phyloP scores from a whole-genome alignment of 768 basidiomycete species.

The Termitomyces sp. region DNA sequence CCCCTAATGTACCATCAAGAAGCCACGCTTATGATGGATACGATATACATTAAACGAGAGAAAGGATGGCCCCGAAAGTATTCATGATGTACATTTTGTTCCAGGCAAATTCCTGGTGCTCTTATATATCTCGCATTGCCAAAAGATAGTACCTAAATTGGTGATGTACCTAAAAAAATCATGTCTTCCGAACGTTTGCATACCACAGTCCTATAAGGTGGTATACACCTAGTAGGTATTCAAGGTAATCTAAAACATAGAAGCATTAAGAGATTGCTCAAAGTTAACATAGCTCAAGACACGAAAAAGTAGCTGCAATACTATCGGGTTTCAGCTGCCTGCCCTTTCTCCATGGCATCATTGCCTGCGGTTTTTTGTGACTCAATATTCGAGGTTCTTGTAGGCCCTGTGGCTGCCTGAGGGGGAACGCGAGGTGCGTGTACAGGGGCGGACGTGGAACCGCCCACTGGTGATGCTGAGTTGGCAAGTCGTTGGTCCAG shows the following conservation, averaged over 20 bases:
- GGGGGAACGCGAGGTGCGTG: constrained; percentile 27
- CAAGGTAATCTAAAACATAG: constrained; percentile 6
- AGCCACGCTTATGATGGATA: too few species aligned
- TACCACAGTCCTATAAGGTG: not conserved
- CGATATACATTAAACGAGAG: too few species aligned
- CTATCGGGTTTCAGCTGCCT: constrained; percentile 25
- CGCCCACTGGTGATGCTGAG: constrained; percentile 39
- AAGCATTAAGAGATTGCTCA: constrained; percentile 8
- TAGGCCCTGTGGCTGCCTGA: constrained; percentile 24
- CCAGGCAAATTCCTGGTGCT: too few species aligned
- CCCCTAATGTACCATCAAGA: too few species aligned
- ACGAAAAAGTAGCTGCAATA: constrained; percentile 1
- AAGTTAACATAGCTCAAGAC: constrained; percentile 11
- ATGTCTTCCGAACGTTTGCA: not conserved
- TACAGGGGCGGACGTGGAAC: constrained; percentile 26
- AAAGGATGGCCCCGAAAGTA: too few species aligned
- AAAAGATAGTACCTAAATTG: too few species aligned
- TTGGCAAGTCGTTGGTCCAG: constrained; percentile 89
- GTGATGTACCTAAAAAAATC: not conserved
- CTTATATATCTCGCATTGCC: too few species aligned
- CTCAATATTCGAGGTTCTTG: constrained; percentile 14
- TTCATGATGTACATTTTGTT: too few species aligned
- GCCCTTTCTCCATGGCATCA: constrained; percentile 28
- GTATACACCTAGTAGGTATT: not conserved
- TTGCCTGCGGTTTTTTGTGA: constrained; percentile 29